Evolutionary conservation across 2,329 filamentous ascomycete genomes (phyloP), one percentile per base, ranked within the genome.

Genomic region (Pseudogymnoascus sp.): DNA sequence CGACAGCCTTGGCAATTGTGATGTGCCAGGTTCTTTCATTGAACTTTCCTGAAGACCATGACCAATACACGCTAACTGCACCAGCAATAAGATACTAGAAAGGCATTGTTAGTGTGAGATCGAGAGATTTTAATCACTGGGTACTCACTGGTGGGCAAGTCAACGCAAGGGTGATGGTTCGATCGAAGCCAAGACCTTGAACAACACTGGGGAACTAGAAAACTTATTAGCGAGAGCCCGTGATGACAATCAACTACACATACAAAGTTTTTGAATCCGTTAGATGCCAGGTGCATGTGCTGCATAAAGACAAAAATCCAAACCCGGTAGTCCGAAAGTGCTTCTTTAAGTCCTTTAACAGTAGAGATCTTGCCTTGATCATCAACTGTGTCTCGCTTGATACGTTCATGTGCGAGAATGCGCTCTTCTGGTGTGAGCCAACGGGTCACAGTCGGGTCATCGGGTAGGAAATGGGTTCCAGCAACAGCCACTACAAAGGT

Each of bases 1-100:
- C 77, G 19, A 75, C 65, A 2, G 72, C 64, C 26, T 81, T 73
- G 3, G 78, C 78, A 1, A 69, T 73, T 0, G 78, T 80, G 47
- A 81, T 80, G 61, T 82, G 79, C 77, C 77, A 81, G 0, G 78
- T 80, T 11, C 79, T 75, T 66, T 82, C 79, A 61, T 80, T 76
- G 61, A 78, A 71, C 1, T 76, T 74, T 0, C 80, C 82, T 2
- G 80, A 82, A 62, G 75, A 80, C 77, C 78, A 82, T 1, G 78
- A 80, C 8, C 78, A 77, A 5, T 76, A 66, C 38, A 82, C 78
- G 8, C 78, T 79, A 1, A 76, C 76, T 0, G 74, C 75, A 11
- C 79, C 80, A 1, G 81, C 80, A 35, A 81, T 75, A 76, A 37
- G 71, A 35, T 35, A 35, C 33, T 35, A 35, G 33, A 35, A 35